Evolutionary conservation across 1,284 basidiomycete species (phyloP), one percentile per base, ranked within the genome.

Genomic region (Ganoderma resinaceum): DNA sequence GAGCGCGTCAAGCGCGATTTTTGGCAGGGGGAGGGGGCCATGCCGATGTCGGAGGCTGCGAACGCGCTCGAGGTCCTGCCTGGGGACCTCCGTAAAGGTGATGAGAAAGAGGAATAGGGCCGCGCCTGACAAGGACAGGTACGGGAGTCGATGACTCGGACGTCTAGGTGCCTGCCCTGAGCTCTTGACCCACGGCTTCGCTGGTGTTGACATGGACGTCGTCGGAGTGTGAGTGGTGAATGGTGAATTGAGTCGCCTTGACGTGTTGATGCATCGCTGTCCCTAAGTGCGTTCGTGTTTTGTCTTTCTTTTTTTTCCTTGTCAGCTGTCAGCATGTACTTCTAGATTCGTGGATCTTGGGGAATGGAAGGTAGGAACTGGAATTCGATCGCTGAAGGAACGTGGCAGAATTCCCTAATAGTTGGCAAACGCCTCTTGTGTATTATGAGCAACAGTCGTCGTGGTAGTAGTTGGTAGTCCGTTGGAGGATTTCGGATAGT

Each of bases 1-100:
- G 83, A 83, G 74, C 75, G 79, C 67, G 79, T 84, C 8, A 83
- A 78, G 70, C 76, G 78, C 70, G 75, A 76, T 61, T 69, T 64
- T 52, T 52, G 46, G 49, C 53, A 60, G 38, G 35, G 23, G 35
- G 18, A 60, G 18, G 31, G 29, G 9, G 18, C 31, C 3, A 37
- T 35, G 20, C 55, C 55, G 33, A 58, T 37, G 20, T 58, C 55
- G 33, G 55, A 58, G 33, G 58, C 37, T 60, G 58, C 58, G 58
- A 38, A 26, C 35, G 58, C 37, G 35, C 23, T 18, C 31, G 37
- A 18, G 4, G 29, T 23, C 29, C 65, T 52, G 23, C 40, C n/a
- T 8, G 63, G 37, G 11, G 68, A 68, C 14, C 60, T 58, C 46
- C 66, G 68, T 59, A 68, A 66, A 67, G 61, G 68, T 29, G 66